Percentiles rank a stretch among this genome's conserved stretches.
phyloP scores from a whole-genome alignment of 2,329 filamentous ascomycete genomes.

The Botrytis squamosa region DNA sequence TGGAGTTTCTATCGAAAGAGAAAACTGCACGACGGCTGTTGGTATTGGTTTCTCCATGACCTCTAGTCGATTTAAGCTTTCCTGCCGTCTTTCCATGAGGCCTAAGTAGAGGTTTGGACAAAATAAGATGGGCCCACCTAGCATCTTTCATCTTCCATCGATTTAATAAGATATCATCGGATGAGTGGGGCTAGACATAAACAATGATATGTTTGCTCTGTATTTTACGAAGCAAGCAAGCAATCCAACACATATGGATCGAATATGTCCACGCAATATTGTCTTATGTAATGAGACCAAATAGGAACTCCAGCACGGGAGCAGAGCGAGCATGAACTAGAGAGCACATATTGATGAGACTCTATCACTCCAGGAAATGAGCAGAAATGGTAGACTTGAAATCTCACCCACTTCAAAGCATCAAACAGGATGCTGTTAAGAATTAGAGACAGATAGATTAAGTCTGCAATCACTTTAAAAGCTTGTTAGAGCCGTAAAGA shows the following conservation, averaged over 20 bases:
- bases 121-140: not conserved
- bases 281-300: not conserved
- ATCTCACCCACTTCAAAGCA: not conserved
- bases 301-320: not conserved
- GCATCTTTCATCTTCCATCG: no score
- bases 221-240: no score
- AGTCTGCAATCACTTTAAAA: not conserved
- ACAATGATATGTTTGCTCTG: no score
- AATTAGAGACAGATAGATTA: no score
- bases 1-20: not conserved
- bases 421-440: not conserved
- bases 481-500: not conserved
- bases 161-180: no score
- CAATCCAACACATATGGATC: no score
- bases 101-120: not conserved
- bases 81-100: not conserved
- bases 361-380: not conserved
- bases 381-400: not conserved
- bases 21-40: not conserved
- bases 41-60: not conserved
- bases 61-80: not conserved
- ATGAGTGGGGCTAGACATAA: no score
- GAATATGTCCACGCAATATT: not conserved
- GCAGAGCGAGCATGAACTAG: not conserved
- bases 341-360: not conserved